Base-by-base conservation (phyloP, 208 protist species). In the Trypanosoma rangeli region DNA sequence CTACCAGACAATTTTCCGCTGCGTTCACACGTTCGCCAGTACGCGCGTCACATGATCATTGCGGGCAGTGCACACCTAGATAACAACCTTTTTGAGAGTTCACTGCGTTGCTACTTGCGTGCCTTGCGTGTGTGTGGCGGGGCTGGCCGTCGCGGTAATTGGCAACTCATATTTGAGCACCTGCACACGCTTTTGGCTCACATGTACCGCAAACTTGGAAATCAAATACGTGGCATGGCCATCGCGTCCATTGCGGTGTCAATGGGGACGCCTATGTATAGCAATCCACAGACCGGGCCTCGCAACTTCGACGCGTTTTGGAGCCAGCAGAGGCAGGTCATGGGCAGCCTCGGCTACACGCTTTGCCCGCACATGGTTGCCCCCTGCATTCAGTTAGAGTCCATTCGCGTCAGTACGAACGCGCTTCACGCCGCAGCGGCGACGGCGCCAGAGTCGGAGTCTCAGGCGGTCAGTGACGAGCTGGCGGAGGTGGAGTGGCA, bases 301-400 rank as follows among this genome's bases (percentile, higher is more conserved):
- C 29, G 49, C 50, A 74, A 77, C 58, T 86, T 94, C 54, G 55
- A 83, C 26, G 54, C 35, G 28, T 90, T 92, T 73, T 87, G 83
- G 83, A 54, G 44, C 0, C 74, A 70, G 31, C 84, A 92, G 70
- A 65, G 74, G 48, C 64, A 75, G 37, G 86, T 86, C 12, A 50
- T 94, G 37, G 18, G 42, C 1, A 64, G 63, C 10, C 79, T 90
- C 37, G 79, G 85, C 33, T 90, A 85, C 66, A 62, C 67, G 2
- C 64, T 89, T 31, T 91, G 79, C 62, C 84, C 89, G 20, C 89
- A 93, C 73, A 89, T 92, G 80, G 78, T 84, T 28, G 64, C 91
- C 44, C 90, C 90, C 8, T 75, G 74, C 60, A 71, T 94, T 49
- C 69, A 83, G 15, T 77, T 71, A 29, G 59, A 58, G 33, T 87